Evolutionary conservation across 495 filamentous ascomycete genomes (phyloP).

Genomic region (Hapsidospora chrysogenum): DNA sequence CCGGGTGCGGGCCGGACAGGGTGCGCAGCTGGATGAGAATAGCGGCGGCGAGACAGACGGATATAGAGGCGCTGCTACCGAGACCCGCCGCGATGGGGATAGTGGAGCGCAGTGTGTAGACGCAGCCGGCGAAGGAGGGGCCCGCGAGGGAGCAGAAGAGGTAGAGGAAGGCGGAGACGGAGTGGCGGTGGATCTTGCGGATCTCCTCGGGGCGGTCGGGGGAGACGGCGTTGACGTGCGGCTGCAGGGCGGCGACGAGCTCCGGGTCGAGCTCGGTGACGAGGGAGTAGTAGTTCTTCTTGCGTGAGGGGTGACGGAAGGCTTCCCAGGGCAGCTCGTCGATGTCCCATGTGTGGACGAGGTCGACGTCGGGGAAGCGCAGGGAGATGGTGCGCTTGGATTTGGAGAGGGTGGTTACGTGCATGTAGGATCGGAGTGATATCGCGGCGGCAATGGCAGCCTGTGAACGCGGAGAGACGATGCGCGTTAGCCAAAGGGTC

Average conservation of each 20-base stretch:
- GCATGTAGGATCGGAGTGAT: constrained; percentile 86
- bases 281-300: constrained; percentile 80
- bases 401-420: constrained; percentile 80
- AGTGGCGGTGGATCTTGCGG: constrained; percentile 63
- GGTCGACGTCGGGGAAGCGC: constrained; percentile 69
- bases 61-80: constrained; percentile 82
- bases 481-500: no score
- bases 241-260: constrained; percentile 58
- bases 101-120: constrained; percentile 85
- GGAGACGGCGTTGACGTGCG: constrained; percentile 55
- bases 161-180: constrained; percentile 79
- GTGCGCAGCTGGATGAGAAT: constrained; percentile 77
- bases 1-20: constrained; percentile 72
- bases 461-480: no score
- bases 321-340: constrained; percentile 70
- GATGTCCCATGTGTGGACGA: constrained; percentile 85
- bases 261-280: constrained; percentile 74
- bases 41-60: constrained; percentile 76
- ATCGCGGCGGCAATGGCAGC: constrained; percentile 88
- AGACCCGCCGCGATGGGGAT: constrained; percentile 86
- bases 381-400: constrained; percentile 70
- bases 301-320: constrained; percentile 67
- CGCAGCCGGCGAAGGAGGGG: constrained; percentile 55
- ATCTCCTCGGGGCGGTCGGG: constrained; percentile 39
- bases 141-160: constrained; percentile 78